Base-by-base conservation (phyloP, 192 early-diverging fungal species). In the Coemansia sp. region DNA sequence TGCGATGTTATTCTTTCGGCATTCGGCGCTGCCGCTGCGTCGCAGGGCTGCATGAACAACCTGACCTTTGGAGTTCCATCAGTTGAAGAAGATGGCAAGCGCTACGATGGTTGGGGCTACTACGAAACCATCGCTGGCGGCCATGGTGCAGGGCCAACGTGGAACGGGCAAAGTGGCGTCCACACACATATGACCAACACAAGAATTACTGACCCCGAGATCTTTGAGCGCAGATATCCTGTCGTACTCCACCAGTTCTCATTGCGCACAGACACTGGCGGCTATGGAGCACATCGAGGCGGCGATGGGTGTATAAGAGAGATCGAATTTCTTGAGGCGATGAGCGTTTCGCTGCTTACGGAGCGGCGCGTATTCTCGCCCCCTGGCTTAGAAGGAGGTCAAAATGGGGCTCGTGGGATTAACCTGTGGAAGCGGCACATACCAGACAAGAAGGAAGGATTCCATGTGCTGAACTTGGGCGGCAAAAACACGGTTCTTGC, bases 151-250 rank as follows among this genome's bases (percentile, higher is more conserved):
- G 96, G 97, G 4, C 91, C 92, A 2, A 85, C 85, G 0, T 99
- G 97, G 97, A 58, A 90, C 63, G 97, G 97, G 8, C 87, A 91
- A 46, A 90, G 89, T 64, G 88, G 89, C 67, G 89, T 90, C 4
- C 89, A 90, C 72, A 87, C 86, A 62, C 94, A 97, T 71, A 95
- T 97, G 95, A 99, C 97, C 35, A 99, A 99, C 71, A 99, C 97
- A 0, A 86, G 95, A 21, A 98, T 97, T 68, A 99, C 97, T 1
- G 97, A 99, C 77, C 95, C 95, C 0, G 97, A 97, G 79, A 95
- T 97, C 56, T 71, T 98, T 24, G 95, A 97, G 75, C 86, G 92
- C 43, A 84, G 94, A 39, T 96, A 96, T 63, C 94, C 97, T 0
- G 94, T 99, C 34, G 72, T 97, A 16, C 77, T 99, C 48, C 88